Evolutionary conservation across 1,284 basidiomycete genomes (phyloP), one percentile per base, ranked within the genome.

Genomic region (Tylopilus sp.): DNA sequence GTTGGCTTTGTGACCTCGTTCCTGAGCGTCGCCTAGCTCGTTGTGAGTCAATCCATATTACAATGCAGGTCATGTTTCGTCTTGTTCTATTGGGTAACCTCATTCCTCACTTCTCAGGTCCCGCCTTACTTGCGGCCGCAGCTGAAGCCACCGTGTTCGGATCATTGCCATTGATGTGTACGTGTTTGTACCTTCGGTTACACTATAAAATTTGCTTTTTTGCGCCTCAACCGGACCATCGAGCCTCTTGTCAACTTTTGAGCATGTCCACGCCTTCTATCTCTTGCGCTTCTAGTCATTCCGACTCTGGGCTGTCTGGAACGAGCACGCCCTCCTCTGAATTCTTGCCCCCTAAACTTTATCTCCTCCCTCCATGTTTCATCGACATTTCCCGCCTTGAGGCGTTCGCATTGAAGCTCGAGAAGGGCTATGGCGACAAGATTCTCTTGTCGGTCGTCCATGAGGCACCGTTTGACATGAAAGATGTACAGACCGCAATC

Each of bases 351-450:
- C 30, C 59, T 3, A 63, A 50, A 48, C n/a, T 49, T 15, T 68
- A 58, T 44, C 49, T 68, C 6, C 55, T 68, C 13, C 29, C 52
- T 19, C 58, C 59, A 0, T 30, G 21, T 23, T 53, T 61, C 5
- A 29, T 65, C 29, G 40, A 51, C 1, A 4, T 13, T 9, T n/a
- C 11, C n/a, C 49, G 45, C 6, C 53, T 68, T 21, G 43, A 44
- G 18, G 25, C 38, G 1, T 63, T 65, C 7, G 30, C 49, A 2
- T 54, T 52, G 4, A 61, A 48, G 30, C 58, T 68, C 28, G 58
- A 63, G 10, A 67, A 54, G 18, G 65, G 66, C n/a, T 56, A 58
- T 35, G 65, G 52, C 3, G 64, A 67, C 39, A 65, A 51, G 34
- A 45, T 68, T 12, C 29, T 65, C 6, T 44, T 69, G 30, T 50